Evolutionary conservation across 2,329 filamentous ascomycete genomes (phyloP).

Genomic region (Xylaria sp.): DNA sequence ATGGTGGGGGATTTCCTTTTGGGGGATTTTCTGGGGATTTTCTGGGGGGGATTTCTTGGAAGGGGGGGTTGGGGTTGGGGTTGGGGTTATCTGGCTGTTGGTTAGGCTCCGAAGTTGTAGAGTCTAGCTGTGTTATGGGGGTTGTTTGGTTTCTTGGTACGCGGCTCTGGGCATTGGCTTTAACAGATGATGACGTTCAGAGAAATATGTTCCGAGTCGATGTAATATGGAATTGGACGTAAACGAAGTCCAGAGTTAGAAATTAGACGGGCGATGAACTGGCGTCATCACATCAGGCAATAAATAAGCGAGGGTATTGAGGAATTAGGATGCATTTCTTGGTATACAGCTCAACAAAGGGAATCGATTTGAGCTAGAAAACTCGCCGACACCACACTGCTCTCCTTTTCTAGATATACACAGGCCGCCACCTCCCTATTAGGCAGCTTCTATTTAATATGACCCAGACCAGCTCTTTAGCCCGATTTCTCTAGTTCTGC

Average conservation of each 20-base stretch:
- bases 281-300: not conserved
- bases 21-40: too few species aligned
- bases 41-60: too few species aligned
- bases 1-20: too few species aligned
- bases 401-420: conserved; percentile 69
- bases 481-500: conserved; percentile 81
- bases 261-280: not conserved
- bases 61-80: too few species aligned
- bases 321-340: conserved; percentile 55
- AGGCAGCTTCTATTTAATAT: conserved; percentile 51
- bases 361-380: conserved; percentile 66
- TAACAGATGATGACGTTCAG: too few species aligned
- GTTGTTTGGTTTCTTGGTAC: too few species aligned
- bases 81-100: too few species aligned
- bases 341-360: conserved; percentile 72
- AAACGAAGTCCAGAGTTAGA: not conserved
- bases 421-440: conserved; percentile 55
- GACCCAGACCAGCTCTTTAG: conserved; percentile 53
- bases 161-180: too few species aligned
- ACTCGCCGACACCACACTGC: conserved; percentile 56
- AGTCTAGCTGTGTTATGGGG: too few species aligned
- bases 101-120: too few species aligned
- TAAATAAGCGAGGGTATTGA: not conserved
- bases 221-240: too few species aligned
- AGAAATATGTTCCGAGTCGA: too few species aligned